Evolutionary conservation across 495 filamentous ascomycete genomes (phyloP).

Genomic region (Annulohypoxylon stygium): DNA sequence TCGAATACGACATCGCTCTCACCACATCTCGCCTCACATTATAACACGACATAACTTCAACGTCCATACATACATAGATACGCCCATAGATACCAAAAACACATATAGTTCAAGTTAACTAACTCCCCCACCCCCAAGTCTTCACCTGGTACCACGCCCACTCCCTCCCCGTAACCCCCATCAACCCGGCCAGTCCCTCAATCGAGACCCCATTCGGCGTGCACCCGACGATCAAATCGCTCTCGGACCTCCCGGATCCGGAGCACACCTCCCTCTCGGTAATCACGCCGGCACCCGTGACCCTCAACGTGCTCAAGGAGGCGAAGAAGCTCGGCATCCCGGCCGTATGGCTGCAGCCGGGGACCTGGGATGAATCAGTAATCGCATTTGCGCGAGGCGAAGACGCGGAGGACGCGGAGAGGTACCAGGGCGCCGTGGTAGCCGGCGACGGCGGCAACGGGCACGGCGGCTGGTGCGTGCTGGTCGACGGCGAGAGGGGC

Average conservation of each 20-base stretch:
- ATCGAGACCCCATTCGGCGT: constrained; percentile 66
- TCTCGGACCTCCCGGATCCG: constrained; percentile 72
- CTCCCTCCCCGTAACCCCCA: constrained; percentile 79
- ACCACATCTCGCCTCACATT: not conserved
- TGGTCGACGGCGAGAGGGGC: constrained; percentile 87
- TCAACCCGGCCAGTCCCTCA: constrained; percentile 78
- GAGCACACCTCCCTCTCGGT: constrained; percentile 81
- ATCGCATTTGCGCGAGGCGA: constrained; percentile 72
- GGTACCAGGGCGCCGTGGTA: constrained; percentile 74
- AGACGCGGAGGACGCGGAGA: constrained; percentile 55
- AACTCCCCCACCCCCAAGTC: constrained; percentile 64
- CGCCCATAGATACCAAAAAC: not conserved
- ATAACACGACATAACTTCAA: not conserved
- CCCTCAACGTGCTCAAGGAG: constrained; percentile 76
- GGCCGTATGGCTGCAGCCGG: constrained; percentile 93
- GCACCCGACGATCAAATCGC: constrained; percentile 74
- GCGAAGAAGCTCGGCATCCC: constrained; percentile 82
- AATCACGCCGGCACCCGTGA: constrained; percentile 87
- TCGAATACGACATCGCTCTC: constrained; percentile 20
- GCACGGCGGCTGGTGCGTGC: constrained; percentile 88
- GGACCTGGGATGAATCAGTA: constrained; percentile 81
- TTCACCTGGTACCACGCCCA: constrained; percentile 89
- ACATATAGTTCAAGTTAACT: constrained; percentile 20
- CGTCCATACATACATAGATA: not conserved
- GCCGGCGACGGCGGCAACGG: constrained; percentile 75